Base-by-base conservation (phyloP, 1,139 yeast species). In the Kodamaea alishanica region DNA sequence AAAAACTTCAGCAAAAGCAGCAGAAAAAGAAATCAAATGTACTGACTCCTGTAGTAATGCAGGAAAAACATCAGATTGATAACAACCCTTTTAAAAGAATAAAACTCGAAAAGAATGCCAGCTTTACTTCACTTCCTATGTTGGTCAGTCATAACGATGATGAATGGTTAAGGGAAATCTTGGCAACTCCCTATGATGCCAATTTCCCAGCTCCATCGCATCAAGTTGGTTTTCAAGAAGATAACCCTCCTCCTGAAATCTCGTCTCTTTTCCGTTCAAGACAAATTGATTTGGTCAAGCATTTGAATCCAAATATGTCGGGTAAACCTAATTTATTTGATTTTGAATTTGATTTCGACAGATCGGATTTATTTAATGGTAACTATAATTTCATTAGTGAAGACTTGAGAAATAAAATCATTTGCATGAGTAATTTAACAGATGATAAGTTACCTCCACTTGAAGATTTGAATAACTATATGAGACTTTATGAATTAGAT, bases 391-490 rank as follows among this genome's bases (percentile, higher is more conserved):
- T 55, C 37, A 76, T 81, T 41, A 70, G 76, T 2, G 75, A 71
- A 33, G 75, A 72, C 29, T 65, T 81, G 28, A 65, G 90, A 40
- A 52, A 60, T n/a, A 65, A 70, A 37, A 81, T 84, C 33, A 63
- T 84, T 52, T 55, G 56, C 24, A 63, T 67, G 34, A 77, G 82
- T 50, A 72, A 76, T 43, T 60, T 84, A 40, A 46, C 60, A n/a
- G 62, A 61, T 28, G 61, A 69, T n/a, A 81, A 82, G 47, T 79
- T 88, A 48, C 96, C 96, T 1, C 75, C 81, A 2, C 65, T 84
- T 32, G 79, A 77, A 10, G 95, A 87, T 49, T 66, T 89, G 47
- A 87, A 87, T 55, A 75, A 77, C 32, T 88, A 86, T 58, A 75
- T 84, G 55, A 73, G 76, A 26, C 66, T 88, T 11, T 88, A 81